These are phyloP conservation scores for Spatholobus suberectus DNA, from an alignment of 306 rosid species.

Conservation along the genomic window DNA sequence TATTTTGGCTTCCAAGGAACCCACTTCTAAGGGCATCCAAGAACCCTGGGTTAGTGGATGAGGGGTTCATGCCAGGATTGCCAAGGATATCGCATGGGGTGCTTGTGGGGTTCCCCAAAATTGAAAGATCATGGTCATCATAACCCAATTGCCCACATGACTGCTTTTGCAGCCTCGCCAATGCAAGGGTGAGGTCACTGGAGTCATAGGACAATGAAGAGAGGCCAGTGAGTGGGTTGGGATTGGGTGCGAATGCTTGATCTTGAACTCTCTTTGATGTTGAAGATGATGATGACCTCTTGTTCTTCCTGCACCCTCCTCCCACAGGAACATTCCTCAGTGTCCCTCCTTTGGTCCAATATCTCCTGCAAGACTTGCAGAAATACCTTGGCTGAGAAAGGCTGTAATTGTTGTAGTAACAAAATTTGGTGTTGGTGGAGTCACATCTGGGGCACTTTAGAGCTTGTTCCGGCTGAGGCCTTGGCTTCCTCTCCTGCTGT, in stretches of 20 bases:
- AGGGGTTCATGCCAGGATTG: conserved; percentile 37
- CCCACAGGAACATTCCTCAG: conserved; percentile 97
- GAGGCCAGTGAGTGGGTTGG: conserved; percentile 50
- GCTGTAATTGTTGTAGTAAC: conserved; percentile 98
- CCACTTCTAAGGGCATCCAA: conserved; percentile 68
- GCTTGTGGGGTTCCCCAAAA: conserved; percentile 48
- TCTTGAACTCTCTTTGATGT: conserved; percentile 70
- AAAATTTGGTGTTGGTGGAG: conserved; percentile 91
- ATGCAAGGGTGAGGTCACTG: conserved; percentile 77
- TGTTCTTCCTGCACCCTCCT: conserved; percentile 98
- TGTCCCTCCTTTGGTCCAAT: conserved; percentile 99
- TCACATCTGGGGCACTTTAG: conserved; percentile 93
- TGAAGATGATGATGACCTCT: conserved; percentile 65
- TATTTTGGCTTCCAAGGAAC: conserved; percentile 57
- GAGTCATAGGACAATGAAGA: conserved; percentile 64
- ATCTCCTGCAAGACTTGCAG: conserved; percentile 96
- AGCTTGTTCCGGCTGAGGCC: conserved; percentile 89
- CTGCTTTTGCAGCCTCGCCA: conserved; percentile 81
- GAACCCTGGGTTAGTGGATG: conserved; percentile 53
- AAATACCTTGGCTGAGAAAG: conserved; percentile 94
- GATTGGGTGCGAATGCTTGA: conserved; percentile 59
- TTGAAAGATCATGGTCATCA: conserved; percentile 64
- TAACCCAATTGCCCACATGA: conserved; percentile 65
- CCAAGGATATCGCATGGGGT: conserved; percentile 50
- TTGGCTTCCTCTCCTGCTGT: conserved; percentile 69